phyloP scores from a whole-genome alignment of 306 rosid genomes.

The Rubus idaeus region DNA sequence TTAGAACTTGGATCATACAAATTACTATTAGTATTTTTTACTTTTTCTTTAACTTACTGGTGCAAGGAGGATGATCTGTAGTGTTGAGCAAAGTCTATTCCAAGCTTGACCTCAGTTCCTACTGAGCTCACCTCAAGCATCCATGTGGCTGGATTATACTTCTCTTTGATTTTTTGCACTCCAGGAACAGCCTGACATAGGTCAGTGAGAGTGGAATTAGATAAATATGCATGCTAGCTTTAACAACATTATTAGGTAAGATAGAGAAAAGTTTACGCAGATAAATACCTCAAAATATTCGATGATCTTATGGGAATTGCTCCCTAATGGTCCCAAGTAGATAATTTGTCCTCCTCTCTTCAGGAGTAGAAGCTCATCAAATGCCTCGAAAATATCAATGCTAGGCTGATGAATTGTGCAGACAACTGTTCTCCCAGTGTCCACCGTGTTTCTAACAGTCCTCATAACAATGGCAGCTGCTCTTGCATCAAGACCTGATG shows the following conservation, averaged over 20 bases:
- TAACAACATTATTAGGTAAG: not conserved
- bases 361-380: constrained; percentile 86
- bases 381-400: constrained; percentile 97
- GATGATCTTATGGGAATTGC: constrained; percentile 72
- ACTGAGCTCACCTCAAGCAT: constrained; percentile 94
- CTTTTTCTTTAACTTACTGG: constrained; percentile 57
- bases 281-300: constrained; percentile 80
- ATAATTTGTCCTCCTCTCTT: constrained; percentile 97
- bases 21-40: not conserved
- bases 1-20: constrained; percentile 10
- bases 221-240: constrained; percentile 7
- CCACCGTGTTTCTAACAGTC: constrained; percentile 93
- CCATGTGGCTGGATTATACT: constrained; percentile 98
- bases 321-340: constrained; percentile 84
- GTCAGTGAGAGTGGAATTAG: constrained; percentile 16
- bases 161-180: constrained; percentile 76
- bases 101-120: constrained; percentile 81
- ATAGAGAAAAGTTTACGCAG: not conserved
- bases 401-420: constrained; percentile 99
- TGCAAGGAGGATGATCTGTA: constrained; percentile 68
- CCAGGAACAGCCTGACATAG: constrained; percentile 67
- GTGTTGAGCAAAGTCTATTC: constrained; percentile 89
- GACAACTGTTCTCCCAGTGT: constrained; percentile 98
- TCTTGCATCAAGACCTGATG: constrained; percentile 98
- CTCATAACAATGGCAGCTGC: constrained; percentile 99